Conservation (phyloP, 2,329 filamentous ascomycete species). For the Fusarium haematococcum region DNA sequence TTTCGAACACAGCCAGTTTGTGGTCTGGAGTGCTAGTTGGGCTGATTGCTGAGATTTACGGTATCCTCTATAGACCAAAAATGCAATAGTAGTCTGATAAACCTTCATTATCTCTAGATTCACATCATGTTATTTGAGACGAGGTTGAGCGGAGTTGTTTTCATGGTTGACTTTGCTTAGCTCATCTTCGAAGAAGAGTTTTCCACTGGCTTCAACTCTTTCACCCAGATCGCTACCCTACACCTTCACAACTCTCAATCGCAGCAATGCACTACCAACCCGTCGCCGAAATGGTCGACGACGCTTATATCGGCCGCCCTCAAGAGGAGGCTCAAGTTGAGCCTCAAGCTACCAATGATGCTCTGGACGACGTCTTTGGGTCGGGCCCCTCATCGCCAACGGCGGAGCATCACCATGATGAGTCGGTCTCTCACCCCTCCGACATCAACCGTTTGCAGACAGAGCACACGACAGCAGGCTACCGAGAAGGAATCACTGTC, state of each 20-base stretch:
- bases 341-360: slow-evolving; percentile 34
- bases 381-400: slow-evolving; percentile 41
- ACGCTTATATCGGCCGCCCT: slow-evolving; percentile 41
- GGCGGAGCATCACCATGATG: slow-evolving; percentile 12
- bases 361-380: slow-evolving; percentile 54
- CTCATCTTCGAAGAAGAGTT: neutral
- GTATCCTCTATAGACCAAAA: neutral
- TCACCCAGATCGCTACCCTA: slow-evolving; percentile 9
- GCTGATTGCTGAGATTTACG: neutral
- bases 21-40: neutral
- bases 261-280: slow-evolving; percentile 51
- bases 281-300: slow-evolving; percentile 45
- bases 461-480: slow-evolving; percentile 86
- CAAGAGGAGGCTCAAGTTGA: slow-evolving; percentile 27
- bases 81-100: neutral
- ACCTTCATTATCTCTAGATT: neutral
- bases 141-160: neutral
- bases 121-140: neutral
- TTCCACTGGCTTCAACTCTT: neutral
- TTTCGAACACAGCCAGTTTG: neutral
- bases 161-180: neutral
- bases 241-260: slow-evolving; percentile 10
- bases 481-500: slow-evolving; percentile 84
- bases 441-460: slow-evolving; percentile 81
- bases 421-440: slow-evolving; percentile 55